Base-by-base conservation (phyloP, 2,329 filamentous ascomycete species). In the Fusarium annulatum region DNA sequence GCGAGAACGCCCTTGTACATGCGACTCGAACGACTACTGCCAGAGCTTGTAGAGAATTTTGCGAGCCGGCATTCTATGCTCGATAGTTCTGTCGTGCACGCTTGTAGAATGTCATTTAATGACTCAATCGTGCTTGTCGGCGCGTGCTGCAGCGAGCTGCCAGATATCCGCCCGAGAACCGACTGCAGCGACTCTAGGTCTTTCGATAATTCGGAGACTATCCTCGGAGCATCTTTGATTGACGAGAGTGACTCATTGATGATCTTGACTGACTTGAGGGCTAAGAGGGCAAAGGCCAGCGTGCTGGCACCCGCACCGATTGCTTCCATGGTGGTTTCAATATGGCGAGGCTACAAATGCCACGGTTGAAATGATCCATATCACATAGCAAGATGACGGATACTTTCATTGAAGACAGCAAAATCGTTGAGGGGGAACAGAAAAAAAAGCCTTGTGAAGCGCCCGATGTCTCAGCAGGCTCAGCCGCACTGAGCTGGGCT, bases 271-370 rank as follows among this genome's bases (percentile, higher is more conserved):
- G 67, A 69, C 38, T 69, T 69, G 21, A 69, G 59, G 8, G 58
- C 67, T 2, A 69, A 10, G 5, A 69, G 42, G 9, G 69, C 52
- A 28, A 69, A 69, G 14, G 65, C 67, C 33, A 69, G 15, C 2
- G 67, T 69, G 16, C 65, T 69, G 9, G 67, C 67, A n/a, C 65
- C 67, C 4, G 46, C 48, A 8, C 64, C 64, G 48, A 67, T 43
- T 6, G 64, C 53, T 33, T 67, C 64, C 64, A 67, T 67, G 30
- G 28, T 56, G 30, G 8, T 18, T 34, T 34, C 21, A 18, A 42
- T 26, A 21, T 34, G 23, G 10, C 23, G 28, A 15, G 1, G 30
- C 18, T 6, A n/a, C 28, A 10, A 34, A 33, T 23, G 18, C 23
- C 18, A 19, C 21, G 6, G 5, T n/a, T 23, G 7, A 26, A 21